Conservation (phyloP, 2,329 filamentous ascomycete species). For the Pyrenophora teres region DNA sequence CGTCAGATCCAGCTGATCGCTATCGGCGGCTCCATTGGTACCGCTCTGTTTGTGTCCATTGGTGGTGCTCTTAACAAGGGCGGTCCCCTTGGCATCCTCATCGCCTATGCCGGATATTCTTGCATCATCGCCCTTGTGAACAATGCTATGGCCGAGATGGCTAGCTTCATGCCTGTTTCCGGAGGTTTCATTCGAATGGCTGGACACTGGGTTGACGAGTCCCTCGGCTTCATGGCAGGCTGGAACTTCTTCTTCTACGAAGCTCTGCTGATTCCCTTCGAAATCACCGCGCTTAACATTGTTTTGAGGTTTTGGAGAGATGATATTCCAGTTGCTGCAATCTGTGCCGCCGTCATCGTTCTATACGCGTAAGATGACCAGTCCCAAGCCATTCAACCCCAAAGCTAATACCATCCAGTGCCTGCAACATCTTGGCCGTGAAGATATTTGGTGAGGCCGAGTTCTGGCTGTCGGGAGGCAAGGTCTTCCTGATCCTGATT, state of each 20-base stretch:
- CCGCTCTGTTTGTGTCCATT: conserved; percentile 64
- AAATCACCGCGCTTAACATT: conserved; percentile 54
- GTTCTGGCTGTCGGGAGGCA: conserved; percentile 53
- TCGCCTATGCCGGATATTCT: conserved; percentile 64
- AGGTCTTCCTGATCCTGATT: conserved; percentile 53
- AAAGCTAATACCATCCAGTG: conserved; percentile 39
- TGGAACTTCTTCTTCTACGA: conserved; percentile 61
- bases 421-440: conserved; percentile 55
- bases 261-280: conserved; percentile 57
- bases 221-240: conserved; percentile 62
- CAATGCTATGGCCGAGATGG: conserved; percentile 70
- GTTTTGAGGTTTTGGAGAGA: conserved; percentile 52
- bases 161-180: conserved; percentile 64
- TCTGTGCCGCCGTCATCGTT: conserved; percentile 50
- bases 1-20: conserved; percentile 50
- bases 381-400: not conserved
- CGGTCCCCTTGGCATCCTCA: conserved; percentile 59
- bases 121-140: conserved; percentile 64
- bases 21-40: conserved; percentile 50
- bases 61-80: conserved; percentile 59
- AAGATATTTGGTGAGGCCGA: conserved; percentile 52
- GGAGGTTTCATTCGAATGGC: conserved; percentile 69
- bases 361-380: conserved; percentile 47
- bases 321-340: conserved; percentile 50
- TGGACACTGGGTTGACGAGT: conserved; percentile 69